These are phyloP conservation scores for Rhinocladiella mackenziei DNA, from an alignment of 2,329 filamentous ascomycete species.

Conservation along the genomic window DNA sequence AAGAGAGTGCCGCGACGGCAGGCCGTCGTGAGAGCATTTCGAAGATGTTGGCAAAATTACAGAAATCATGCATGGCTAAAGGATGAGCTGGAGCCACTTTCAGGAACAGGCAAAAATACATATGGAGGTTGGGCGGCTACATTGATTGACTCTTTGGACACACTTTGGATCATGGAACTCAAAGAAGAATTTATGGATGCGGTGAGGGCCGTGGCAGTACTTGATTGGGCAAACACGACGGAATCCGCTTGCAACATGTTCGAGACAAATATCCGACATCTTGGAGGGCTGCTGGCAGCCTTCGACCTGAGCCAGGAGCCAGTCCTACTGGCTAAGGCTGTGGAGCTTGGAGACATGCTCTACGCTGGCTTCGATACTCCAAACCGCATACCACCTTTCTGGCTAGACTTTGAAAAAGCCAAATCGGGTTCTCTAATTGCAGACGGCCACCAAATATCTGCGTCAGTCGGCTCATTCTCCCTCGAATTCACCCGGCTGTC, in stretches of 20 bases:
- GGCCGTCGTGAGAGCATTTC: conserved; percentile 49
- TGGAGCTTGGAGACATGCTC: conserved; percentile 53
- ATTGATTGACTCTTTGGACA: conserved; percentile 58
- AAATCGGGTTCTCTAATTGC: conserved; percentile 5
- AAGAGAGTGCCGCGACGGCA: conserved; percentile 33
- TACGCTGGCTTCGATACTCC: conserved; percentile 42
- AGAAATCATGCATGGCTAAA: conserved; percentile 59
- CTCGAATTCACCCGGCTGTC: conserved; percentile 53
- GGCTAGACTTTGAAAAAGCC: conserved; percentile 33
- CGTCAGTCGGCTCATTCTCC: conserved; percentile 38
- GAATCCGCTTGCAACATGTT: conserved; percentile 65
- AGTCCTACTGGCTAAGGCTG: conserved; percentile 48
- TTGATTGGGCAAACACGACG: conserved; percentile 50
- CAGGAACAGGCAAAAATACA: conserved; percentile 49
- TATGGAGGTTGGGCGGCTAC: conserved; percentile 62
- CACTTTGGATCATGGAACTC: conserved; percentile 60
- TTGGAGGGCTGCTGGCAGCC: conserved; percentile 74
- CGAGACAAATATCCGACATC: conserved; percentile 84
- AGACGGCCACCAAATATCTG: conserved; percentile 20
- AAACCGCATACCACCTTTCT: conserved; percentile 29
- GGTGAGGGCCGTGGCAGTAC: conserved; percentile 46
- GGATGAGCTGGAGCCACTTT: conserved; percentile 59
- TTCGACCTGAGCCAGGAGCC: conserved; percentile 51
- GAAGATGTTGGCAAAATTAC: conserved; percentile 57
- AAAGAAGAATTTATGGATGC: conserved; percentile 55